phyloP scores from a whole-genome alignment of 2,329 filamentous ascomycete species.

The Sporothrix inflata region DNA sequence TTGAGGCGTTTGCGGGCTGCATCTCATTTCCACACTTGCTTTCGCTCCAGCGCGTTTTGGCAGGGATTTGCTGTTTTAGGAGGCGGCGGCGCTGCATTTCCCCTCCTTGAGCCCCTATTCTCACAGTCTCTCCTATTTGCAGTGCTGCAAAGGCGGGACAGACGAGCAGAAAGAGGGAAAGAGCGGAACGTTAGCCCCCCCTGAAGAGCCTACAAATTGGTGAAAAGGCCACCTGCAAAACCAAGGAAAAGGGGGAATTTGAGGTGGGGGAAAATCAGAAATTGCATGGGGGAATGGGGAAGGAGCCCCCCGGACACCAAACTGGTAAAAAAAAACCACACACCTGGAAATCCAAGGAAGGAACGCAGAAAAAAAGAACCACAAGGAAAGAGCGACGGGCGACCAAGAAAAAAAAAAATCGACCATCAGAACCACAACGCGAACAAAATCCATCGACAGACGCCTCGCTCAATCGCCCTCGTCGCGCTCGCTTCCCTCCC shows the following conservation, averaged over 20 bases:
- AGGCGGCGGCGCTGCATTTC: neutral
- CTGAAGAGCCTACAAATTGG: neutral
- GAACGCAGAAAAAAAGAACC: constrained; percentile 17
- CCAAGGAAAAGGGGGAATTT: neutral
- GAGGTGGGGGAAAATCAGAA: constrained; percentile 10
- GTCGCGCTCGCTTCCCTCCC: neutral
- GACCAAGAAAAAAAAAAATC: constrained; percentile 25
- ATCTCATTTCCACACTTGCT: neutral
- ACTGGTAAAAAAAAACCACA: constrained; percentile 18
- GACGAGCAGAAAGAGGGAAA: neutral
- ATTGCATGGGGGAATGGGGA: constrained; percentile 21
- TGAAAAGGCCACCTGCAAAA: neutral
- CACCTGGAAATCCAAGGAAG: neutral
- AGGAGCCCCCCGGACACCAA: constrained; percentile 17
- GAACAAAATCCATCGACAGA: constrained; percentile 8
- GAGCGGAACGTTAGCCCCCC: neutral
- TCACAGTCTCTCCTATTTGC: neutral
- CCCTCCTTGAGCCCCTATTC: constrained; percentile 11
- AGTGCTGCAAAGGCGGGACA: constrained; percentile 5
- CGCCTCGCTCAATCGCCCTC: neutral
- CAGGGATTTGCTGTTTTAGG: neutral
- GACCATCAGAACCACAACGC: neutral
- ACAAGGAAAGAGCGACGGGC: constrained; percentile 19
- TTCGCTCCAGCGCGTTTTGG: neutral
- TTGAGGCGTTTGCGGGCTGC: constrained; percentile 5